Conservation (phyloP, 2,329 filamentous ascomycete genomes). For the Boeremia exigua region DNA sequence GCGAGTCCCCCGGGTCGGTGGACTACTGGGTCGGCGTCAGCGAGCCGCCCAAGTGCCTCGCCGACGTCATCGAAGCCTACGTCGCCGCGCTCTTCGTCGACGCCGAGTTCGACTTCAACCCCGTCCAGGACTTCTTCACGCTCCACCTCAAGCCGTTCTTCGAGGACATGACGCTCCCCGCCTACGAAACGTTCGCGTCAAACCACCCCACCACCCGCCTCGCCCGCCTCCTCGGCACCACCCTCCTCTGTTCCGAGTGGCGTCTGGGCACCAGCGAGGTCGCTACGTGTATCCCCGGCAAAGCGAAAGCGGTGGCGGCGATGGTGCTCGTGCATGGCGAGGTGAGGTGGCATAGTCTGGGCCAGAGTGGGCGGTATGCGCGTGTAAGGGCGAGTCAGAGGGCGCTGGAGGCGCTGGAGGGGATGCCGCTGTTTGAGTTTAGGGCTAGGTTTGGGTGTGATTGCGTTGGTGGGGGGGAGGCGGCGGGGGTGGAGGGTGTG, state of each 20-base stretch:
- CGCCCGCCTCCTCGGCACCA: slow-evolving; percentile 65
- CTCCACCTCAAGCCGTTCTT: slow-evolving; percentile 78
- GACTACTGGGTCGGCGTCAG: slow-evolving; percentile 71
- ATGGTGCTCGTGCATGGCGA: slow-evolving; percentile 78
- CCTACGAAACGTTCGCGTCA: slow-evolving; percentile 83
- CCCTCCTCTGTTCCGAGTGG: slow-evolving; percentile 70
- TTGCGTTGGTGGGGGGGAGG: slow-evolving; percentile 54
- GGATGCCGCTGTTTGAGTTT: slow-evolving; percentile 64
- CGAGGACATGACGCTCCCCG: slow-evolving; percentile 73
- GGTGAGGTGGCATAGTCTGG: slow-evolving; percentile 67
- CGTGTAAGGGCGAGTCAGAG: slow-evolving; percentile 70
- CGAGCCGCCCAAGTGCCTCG: slow-evolving; percentile 75
- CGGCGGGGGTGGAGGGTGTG: neutral
- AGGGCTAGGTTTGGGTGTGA: slow-evolving; percentile 66
- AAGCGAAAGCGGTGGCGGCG: slow-evolving; percentile 62
- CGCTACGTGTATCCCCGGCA: slow-evolving; percentile 54
- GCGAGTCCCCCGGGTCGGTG: slow-evolving; percentile 56
- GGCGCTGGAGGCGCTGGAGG: slow-evolving; percentile 60
- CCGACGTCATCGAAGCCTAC: slow-evolving; percentile 89
- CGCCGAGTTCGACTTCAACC: slow-evolving; percentile 75
- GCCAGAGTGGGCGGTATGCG: slow-evolving; percentile 73
- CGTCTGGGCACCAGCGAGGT: slow-evolving; percentile 49
- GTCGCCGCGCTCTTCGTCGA: slow-evolving; percentile 93
- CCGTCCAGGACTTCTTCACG: slow-evolving; percentile 80
- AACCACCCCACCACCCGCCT: slow-evolving; percentile 82